Evolutionary conservation across 1,284 basidiomycete genomes (phyloP).

Genomic region (Agaricales sp.): DNA sequence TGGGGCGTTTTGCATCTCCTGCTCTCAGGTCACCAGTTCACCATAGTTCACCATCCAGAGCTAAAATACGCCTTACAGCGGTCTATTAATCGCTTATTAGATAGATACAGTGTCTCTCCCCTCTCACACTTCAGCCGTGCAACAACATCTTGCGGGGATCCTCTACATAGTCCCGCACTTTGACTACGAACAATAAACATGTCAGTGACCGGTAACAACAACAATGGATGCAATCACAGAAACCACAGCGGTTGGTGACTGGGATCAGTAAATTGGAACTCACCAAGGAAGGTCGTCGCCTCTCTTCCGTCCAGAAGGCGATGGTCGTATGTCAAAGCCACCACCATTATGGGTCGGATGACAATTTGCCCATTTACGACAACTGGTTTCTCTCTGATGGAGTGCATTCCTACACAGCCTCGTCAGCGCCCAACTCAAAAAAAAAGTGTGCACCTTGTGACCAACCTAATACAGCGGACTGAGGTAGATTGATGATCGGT

Average conservation of each 20-base stretch:
- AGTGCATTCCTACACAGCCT: slow-evolving; percentile 72
- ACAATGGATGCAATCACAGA: background rate
- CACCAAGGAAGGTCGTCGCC: slow-evolving; percentile 95
- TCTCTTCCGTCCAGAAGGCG: slow-evolving; percentile 93
- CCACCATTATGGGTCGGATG: slow-evolving; percentile 94
- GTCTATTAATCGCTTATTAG: no score
- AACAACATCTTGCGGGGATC: slow-evolving; percentile 51
- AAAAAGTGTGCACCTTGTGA: slow-evolving; percentile 10
- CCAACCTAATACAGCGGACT: slow-evolving; percentile 83
- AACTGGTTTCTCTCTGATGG: slow-evolving; percentile 91
- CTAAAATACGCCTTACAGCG: no score
- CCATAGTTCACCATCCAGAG: no score
- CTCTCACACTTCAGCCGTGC: no score
- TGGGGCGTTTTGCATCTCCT: no score
- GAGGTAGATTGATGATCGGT: slow-evolving; percentile 95
- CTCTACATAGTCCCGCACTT: slow-evolving; percentile 44
- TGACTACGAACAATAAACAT: slow-evolving; percentile 19
- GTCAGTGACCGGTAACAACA: no score
- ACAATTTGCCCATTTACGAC: slow-evolving; percentile 93
- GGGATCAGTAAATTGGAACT: slow-evolving; percentile 19
- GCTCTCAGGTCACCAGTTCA: no score
- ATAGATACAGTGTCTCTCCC: no score
- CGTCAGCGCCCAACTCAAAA: background rate
- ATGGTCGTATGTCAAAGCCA: slow-evolving; percentile 94
- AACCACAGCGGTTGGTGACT: background rate